Evolutionary conservation across 441 rosid genomes (phyloP).

Genomic region (Syzygium syzygioides): DNA sequence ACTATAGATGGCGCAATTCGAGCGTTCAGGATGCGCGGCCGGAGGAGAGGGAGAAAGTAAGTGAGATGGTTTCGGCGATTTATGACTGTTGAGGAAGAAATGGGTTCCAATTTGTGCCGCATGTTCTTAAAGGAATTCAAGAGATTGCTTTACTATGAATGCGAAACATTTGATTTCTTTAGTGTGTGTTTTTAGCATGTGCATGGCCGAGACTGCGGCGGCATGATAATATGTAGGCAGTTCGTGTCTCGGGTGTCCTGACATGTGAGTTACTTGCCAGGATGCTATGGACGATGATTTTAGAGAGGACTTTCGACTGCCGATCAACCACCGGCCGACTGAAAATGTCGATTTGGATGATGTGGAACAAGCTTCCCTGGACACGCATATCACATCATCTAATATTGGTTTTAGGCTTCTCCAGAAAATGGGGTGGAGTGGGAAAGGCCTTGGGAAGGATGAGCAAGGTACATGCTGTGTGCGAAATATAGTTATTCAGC

Average conservation of each 20-base stretch:
- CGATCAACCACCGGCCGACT: slow-evolving; percentile 58
- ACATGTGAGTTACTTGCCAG: slow-evolving; percentile 30
- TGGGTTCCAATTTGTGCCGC: neutral
- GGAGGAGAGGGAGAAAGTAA: slow-evolving; percentile 38
- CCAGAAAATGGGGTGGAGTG: slow-evolving; percentile 99
- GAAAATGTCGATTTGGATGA: slow-evolving; percentile 83
- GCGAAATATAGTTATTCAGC: neutral
- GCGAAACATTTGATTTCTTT: too few species aligned
- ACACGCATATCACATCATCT: slow-evolving; percentile 65
- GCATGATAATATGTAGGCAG: neutral
- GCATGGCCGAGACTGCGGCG: too few species aligned
- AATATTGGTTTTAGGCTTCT: slow-evolving; percentile 92
- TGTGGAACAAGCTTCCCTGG: slow-evolving; percentile 87
- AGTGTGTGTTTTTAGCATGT: neutral
- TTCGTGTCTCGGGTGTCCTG: slow-evolving; percentile 1
- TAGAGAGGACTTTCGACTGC: slow-evolving; percentile 68
- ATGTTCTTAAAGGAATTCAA: neutral
- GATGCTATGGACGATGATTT: slow-evolving; percentile 60
- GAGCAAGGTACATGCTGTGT: slow-evolving; percentile 64
- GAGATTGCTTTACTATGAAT: neutral
- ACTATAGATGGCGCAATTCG: slow-evolving; percentile 29
- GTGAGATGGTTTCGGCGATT: neutral
- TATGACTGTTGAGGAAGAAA: neutral
- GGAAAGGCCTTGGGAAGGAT: slow-evolving; percentile 89
- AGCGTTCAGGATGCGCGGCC: slow-evolving; percentile 30